Evolutionary conservation across 108 stramenopile genomes (phyloP).

Genomic region (Conticribra guillardii): DNA sequence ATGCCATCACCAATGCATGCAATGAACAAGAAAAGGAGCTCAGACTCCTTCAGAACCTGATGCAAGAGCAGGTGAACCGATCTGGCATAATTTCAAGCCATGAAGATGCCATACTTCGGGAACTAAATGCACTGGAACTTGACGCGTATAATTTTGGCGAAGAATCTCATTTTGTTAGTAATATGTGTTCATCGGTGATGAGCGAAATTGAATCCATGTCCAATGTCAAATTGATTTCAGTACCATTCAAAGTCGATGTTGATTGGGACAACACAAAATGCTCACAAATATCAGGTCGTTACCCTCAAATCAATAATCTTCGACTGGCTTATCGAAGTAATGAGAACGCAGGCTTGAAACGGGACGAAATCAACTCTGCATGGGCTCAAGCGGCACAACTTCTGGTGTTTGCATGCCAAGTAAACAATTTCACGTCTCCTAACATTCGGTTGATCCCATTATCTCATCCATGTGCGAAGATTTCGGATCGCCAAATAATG

Average conservation of each 20-base stretch:
- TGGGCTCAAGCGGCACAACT: constrained; percentile 42
- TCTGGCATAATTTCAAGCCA: constrained; percentile 16
- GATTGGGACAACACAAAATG: neutral
- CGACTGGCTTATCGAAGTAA: constrained; percentile 44
- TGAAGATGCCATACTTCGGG: constrained; percentile 32
- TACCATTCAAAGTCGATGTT: constrained; percentile 35
- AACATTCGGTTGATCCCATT: constrained; percentile 27
- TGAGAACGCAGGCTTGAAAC: constrained; percentile 22
- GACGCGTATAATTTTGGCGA: constrained; percentile 33
- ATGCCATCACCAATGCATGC: constrained; percentile 30
- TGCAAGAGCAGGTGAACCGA: constrained; percentile 34
- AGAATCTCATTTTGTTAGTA: constrained; percentile 35
- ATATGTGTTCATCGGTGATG: constrained; percentile 20
- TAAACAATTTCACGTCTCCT: constrained; percentile 27
- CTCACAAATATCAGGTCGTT: constrained; percentile 13
- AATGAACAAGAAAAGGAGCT: constrained; percentile 38
- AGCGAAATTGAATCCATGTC: constrained; percentile 35
- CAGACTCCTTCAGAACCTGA: constrained; percentile 29
- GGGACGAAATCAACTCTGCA: constrained; percentile 40
- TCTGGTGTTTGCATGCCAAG: constrained; percentile 26
- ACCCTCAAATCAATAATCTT: constrained; percentile 46
- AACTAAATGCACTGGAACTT: constrained; percentile 38
- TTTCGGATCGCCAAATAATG: constrained; percentile 28
- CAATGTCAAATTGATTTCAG: constrained; percentile 28
- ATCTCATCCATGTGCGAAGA: constrained; percentile 45